Evolutionary conservation across 345 rosid genomes (phyloP).

Genomic region (Eucalyptus globulus): DNA sequence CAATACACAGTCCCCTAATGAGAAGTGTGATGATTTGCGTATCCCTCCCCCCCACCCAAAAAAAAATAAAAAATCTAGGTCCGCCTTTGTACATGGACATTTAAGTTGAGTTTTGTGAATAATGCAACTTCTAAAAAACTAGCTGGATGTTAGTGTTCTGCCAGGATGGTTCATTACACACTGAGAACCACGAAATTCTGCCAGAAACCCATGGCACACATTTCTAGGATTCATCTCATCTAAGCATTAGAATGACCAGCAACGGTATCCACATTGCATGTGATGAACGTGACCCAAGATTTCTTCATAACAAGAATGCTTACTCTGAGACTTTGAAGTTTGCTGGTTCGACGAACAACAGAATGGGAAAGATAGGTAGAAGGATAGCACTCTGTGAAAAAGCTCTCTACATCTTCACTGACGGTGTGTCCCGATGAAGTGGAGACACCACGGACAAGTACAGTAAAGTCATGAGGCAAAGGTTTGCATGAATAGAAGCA

Average conservation of each 20-base stretch:
- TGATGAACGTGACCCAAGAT: neutral
- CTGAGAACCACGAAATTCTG: neutral
- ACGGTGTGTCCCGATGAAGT: conserved; percentile 29
- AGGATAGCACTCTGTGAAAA: conserved; percentile 78
- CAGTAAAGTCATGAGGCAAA: conserved; percentile 63
- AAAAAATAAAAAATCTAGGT: neutral
- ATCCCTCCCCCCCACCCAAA: neutral
- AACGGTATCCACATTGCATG: neutral
- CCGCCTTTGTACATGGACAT: neutral
- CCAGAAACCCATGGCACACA: neutral
- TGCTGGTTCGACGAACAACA: conserved; percentile 49
- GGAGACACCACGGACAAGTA: conserved; percentile 71
- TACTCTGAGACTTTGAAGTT: conserved; percentile 58
- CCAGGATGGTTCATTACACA: neutral
- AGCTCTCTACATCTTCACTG: conserved; percentile 57
- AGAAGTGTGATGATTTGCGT: neutral
- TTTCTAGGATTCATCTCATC: neutral
- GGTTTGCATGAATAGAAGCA: conserved; percentile 66
- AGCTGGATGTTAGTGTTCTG: neutral
- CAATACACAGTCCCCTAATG: neutral
- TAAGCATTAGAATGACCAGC: neutral
- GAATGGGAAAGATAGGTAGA: conserved; percentile 67
- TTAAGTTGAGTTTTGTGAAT: neutral
- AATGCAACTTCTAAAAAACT: neutral
- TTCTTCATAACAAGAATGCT: conserved; percentile 2